Evolutionary conservation across 108 stramenopile species (phyloP), one percentile per base, ranked within the genome.

Genomic region (Seminavis robusta): DNA sequence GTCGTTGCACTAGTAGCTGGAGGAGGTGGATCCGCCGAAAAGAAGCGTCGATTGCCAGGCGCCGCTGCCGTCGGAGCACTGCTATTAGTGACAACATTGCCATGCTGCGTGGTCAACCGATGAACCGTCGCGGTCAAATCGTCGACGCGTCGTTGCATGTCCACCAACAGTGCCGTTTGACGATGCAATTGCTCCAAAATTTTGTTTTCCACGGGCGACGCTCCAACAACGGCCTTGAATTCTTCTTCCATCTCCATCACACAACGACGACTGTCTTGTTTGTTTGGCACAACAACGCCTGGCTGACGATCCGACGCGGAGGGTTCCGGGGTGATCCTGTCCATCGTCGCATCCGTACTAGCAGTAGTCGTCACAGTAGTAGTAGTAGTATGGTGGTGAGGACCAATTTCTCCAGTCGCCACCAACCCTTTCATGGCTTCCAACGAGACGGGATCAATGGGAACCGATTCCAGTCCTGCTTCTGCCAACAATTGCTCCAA

Each of bases 121-220:
- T 52, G 42, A 27, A 69, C 68, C 16, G 42, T 57, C 26, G 30
- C 49, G 4, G 52, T 34, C 27, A 76, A 32, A 16, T 56, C 52
- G 17, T 76, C 54, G 2, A 76, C 13, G 13, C 63, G 63, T 53
- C 46, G 32, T 44, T 76, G 74, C 36, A 69, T 41, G 9, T 61
- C 43, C 31, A 69, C 11, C 24, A 76, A 33, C 39, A 75, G 17
- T 17, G 16, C 27, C 0, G 68, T 76, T 49, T 76, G 74, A 19
- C 48, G 42, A 48, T 76, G 40, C 39, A 69, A 44, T 34, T 56
- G 53, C 27, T 63, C 25, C 47, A 63, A 7, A 34, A 63, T 50
- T 29, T 17, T 30, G 4, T 21, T 13, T 2, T 29, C 61, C 42
- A 43, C 42, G 17, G 15, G 6, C 21, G n/a, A 43, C 17, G 5